Base-by-base conservation (phyloP, 2,329 filamentous ascomycete species). In the Botryotinia narcissicola region DNA sequence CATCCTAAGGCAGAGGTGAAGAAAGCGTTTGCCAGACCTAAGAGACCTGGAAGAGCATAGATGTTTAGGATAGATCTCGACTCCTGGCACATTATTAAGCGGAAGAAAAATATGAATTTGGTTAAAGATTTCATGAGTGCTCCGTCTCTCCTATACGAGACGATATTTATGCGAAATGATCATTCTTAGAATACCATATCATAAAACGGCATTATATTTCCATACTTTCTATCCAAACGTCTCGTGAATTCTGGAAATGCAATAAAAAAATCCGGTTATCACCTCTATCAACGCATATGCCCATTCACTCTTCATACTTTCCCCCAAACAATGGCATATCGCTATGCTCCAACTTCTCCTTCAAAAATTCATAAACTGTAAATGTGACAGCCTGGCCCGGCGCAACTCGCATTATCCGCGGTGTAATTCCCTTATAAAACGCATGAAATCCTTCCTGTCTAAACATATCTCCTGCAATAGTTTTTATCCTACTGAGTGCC, bases 381-480 rank as follows among this genome's bases (percentile, higher is more conserved):
- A 91, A 91, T 5, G 90, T 91, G 72, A 91, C 90, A 74, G 90
- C 96, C 86, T 99, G 96, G 64, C 96, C 96, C 12, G 96, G 96
- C 40, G 96, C 96, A 71, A 99, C 96, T 80, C 96, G 90, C 94
- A 98, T 98, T 78, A 99, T 93, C 79, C 96, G 90, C 10, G 96
- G 96, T 64, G 96, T 99, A 84, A 99, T 99, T 80, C 96, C 96
- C 88, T 98, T 98, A 87, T 97, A 99, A 85, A 99, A 99, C 66
- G 96, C 96, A 79, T 94, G 91, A 78, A 95, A 87, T 51, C 96
- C 96, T 84, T 99, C 96, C 85, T 97, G 93, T 91, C 90, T 93
- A 85, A 95, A 95, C 93, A 95, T 96, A 76, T 95, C 92, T 73
- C 84, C 87, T 70, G 93, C 91, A 79, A 99, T 99, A 59, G 84